Evolutionary conservation across 106 monocot species (phyloP).

Genomic region (Phalaenopsis aphrodite): DNA sequence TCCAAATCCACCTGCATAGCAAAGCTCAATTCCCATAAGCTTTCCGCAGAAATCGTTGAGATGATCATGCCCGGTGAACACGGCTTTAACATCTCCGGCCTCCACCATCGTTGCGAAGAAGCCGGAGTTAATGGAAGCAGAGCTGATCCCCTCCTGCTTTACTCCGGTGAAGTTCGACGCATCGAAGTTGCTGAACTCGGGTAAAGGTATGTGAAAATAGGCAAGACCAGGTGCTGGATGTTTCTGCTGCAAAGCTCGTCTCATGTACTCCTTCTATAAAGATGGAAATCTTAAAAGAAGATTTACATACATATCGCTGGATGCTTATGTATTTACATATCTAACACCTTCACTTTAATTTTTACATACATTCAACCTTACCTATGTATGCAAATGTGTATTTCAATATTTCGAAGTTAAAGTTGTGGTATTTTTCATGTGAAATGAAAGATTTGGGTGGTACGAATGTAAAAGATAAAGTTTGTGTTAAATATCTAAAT

Average conservation of each 20-base stretch:
- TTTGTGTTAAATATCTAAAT: too few species aligned
- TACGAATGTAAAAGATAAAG: too few species aligned
- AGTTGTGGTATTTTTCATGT: too few species aligned
- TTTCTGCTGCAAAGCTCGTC: constrained; percentile 38
- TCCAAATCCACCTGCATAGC: constrained; percentile 89
- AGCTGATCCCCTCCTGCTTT: constrained; percentile 71
- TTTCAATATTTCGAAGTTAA: too few species aligned
- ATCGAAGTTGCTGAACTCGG: constrained; percentile 50
- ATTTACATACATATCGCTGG: too few species aligned
- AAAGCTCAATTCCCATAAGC: constrained; percentile 57
- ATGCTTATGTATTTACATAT: too few species aligned
- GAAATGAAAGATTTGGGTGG: too few species aligned
- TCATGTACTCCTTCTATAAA: constrained; percentile 53
- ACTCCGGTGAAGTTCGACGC: constrained; percentile 67
- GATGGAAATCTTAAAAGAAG: neutral
- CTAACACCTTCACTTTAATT: too few species aligned
- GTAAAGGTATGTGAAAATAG: constrained; percentile 92
- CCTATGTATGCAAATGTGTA: too few species aligned
- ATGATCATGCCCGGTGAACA: constrained; percentile 83
- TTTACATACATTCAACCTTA: too few species aligned
- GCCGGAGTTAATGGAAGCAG: constrained; percentile 70
- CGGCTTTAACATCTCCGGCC: constrained; percentile 78
- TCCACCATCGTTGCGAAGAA: constrained; percentile 82
- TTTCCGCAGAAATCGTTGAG: constrained; percentile 87
- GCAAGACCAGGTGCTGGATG: constrained; percentile 58